Percentiles rank a stretch among this genome's conserved stretches.
Evolutionary conservation across 2,329 filamentous ascomycete species (phyloP).

Genomic region (Ilyonectria robusta): DNA sequence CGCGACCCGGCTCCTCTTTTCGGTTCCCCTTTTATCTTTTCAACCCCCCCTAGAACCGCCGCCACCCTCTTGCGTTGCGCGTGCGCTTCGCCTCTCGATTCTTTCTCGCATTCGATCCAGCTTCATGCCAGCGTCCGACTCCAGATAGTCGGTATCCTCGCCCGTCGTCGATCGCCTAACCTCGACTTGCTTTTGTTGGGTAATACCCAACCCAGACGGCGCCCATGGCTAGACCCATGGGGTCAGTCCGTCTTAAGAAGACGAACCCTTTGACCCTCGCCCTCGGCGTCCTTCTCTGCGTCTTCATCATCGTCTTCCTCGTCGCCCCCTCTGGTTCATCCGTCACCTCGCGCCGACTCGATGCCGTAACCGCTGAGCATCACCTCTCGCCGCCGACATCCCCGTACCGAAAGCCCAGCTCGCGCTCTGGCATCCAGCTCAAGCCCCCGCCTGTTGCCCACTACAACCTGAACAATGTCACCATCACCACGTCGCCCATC

Average conservation of each 20-base stretch:
- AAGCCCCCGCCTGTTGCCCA: slow-evolving; percentile 87
- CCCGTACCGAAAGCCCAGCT: slow-evolving; percentile 59
- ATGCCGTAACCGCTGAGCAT: slow-evolving; percentile 61
- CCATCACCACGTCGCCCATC: slow-evolving; percentile 81
- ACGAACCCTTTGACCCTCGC: slow-evolving; percentile 83
- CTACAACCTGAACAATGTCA: slow-evolving; percentile 96
- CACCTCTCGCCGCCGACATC: slow-evolving; percentile 61
- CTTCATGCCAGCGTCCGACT: slow-evolving; percentile 43
- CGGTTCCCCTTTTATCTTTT: slow-evolving; percentile 14
- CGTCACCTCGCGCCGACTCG: slow-evolving; percentile 61
- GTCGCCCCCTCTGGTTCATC: slow-evolving; percentile 68
- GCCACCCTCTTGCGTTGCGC: slow-evolving; percentile 19
- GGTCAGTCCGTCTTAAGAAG: slow-evolving; percentile 81
- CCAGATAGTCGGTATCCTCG: slow-evolving; percentile 42
- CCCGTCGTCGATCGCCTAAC: slow-evolving; percentile 26
- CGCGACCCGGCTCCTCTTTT: slow-evolving; percentile 31
- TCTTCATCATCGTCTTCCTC: slow-evolving; percentile 79
- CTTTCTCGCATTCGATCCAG: slow-evolving; percentile 31
- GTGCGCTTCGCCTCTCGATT: slow-evolving; percentile 19
- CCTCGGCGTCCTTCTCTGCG: slow-evolving; percentile 78
- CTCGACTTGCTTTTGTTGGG: slow-evolving; percentile 18
- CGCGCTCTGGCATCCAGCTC: slow-evolving; percentile 48
- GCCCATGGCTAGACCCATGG: slow-evolving; percentile 71
- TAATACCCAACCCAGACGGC: slow-evolving; percentile 32
- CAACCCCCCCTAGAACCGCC: not conserved